Base-by-base conservation (phyloP, 73 alveolate genomes). In the Stentor coeruleus region DNA sequence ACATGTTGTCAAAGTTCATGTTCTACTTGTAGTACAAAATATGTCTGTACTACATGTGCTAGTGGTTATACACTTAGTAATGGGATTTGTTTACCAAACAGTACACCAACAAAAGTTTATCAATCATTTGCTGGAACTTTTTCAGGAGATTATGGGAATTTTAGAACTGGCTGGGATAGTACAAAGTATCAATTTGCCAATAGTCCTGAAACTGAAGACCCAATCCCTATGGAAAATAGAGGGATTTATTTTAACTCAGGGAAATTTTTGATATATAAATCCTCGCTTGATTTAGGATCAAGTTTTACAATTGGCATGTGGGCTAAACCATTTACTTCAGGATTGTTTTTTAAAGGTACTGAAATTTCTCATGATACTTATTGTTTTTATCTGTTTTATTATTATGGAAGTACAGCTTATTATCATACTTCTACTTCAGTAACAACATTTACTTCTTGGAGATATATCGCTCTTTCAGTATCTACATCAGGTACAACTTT, bases 191-290 rank as follows among this genome's bases (percentile, higher is more conserved):
- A 66, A 20, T 66, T 66, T 31, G 11, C 14, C 14, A 66, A 33
- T 66, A 20, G 1, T 1, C 79, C 79, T 26, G 79, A 66, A 66
- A 2, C 39, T 14, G 0, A 28, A 2, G 79, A 66, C 37, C 79
- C 79, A 1, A 66, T 66, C 2, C 79, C 79, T 0, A 40, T 40
- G 14, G 15, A 66, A 31, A 20, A 66, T 20, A 20, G 79, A 66
- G 79, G 79, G n/a, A 37, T 66, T 2, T 66, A 66, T 66, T 66
- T 66, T 2, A 66, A 20, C 14, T 37, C 49, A 66, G 37, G 79
- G 1, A 20, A 66, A 66, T 66, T 28, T 66, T 66, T 66, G 33
- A 0, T 66, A 31, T 66, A 20, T 11, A 33, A 66, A 28, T 14
- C 36, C 1, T 1, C n/a, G n/a, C 11, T 66, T 20, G n/a, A 20